A percentile compares a stretch with the other conserved stretches of the same genome.
These are phyloP conservation scores for Mariannaea sp. DNA, from an alignment of 2,329 filamentous ascomycete genomes.

Conservation along the genomic window DNA sequence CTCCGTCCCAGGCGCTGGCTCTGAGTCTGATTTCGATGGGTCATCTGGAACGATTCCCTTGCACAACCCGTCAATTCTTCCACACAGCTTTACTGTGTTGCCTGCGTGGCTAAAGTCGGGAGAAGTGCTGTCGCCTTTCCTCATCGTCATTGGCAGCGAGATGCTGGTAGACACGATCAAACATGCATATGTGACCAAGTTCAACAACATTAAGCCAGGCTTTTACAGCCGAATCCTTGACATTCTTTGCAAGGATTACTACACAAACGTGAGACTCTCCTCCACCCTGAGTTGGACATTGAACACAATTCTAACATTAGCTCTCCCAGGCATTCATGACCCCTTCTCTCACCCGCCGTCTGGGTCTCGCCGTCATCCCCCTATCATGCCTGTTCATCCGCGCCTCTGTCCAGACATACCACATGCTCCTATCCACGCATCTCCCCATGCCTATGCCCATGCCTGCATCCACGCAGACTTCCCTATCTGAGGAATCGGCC, in stretches of 20 bases:
- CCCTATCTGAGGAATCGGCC: conserved; percentile 66
- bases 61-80: conserved; percentile 75
- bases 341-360: conserved; percentile 84
- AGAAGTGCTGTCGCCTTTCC: conserved; percentile 88
- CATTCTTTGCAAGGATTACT: conserved; percentile 96
- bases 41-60: conserved; percentile 62
- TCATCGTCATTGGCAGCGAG: conserved; percentile 93
- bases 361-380: conserved; percentile 90
- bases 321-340: conserved; percentile 76
- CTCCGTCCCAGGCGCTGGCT: conserved; percentile 62
- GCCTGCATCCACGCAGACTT: conserved; percentile 66
- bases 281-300: background rate
- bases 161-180: conserved; percentile 98
- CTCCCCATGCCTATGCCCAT: conserved; percentile 70
- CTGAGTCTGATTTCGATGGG: conserved; percentile 52
- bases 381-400: conserved; percentile 94
- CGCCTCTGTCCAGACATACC: conserved; percentile 92
- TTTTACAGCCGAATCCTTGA: conserved; percentile 92
- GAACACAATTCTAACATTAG: conserved; percentile 23
- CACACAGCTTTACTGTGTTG: conserved; percentile 87
- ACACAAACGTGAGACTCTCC: conserved; percentile 75
- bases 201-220: conserved; percentile 92
- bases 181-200: conserved; percentile 97
- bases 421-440: conserved; percentile 94
- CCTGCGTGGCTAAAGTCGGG: conserved; percentile 78